These are phyloP conservation scores for Solanum ossicruentum DNA, from an alignment of 257 asterid genomes.

Conservation along the genomic window DNA sequence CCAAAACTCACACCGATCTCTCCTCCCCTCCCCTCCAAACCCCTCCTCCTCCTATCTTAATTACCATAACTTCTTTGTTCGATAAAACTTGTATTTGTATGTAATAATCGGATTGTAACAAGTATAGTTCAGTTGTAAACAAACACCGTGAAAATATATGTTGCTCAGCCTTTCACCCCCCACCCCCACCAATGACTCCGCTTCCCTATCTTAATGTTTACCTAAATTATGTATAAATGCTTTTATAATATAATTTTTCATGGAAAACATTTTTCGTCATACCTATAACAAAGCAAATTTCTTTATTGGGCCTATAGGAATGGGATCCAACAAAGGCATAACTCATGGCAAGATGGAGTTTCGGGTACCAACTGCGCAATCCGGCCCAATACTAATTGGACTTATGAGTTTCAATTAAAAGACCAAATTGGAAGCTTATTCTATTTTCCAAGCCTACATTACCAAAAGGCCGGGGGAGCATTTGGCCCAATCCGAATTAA, in stretches of 20 bases:
- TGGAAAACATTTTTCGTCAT: too few relatives aligned
- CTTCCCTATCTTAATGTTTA: not conserved
- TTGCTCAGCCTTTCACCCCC: too few relatives aligned
- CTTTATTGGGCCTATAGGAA: constrained; percentile 19
- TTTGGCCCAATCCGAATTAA: constrained; percentile 41
- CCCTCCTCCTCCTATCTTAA: too few relatives aligned
- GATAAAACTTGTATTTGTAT: too few relatives aligned
- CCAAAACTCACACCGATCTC: not conserved
- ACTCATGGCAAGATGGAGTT: constrained; percentile 60
- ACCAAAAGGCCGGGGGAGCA: constrained; percentile 43
- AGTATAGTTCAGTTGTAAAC: too few relatives aligned
- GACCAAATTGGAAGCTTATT: constrained; percentile 49
- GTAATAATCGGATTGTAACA: too few relatives aligned
- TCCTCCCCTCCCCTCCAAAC: not conserved
- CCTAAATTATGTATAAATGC: not conserved
- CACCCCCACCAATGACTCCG: not conserved
- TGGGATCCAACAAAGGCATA: constrained; percentile 40
- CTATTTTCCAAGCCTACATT: constrained; percentile 32
- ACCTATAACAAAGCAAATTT: not conserved
- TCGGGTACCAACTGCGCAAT: constrained; percentile 48
- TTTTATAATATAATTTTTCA: too few relatives aligned
- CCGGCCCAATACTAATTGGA: constrained; percentile 34
- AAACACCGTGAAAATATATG: too few relatives aligned
- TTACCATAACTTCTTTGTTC: too few relatives aligned
- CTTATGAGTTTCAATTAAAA: constrained; percentile 38